A percentile compares a stretch with the other conserved stretches of the same genome.
Conservation (phyloP, 768 basidiomycete species). For the Termitomyces sp. region DNA sequence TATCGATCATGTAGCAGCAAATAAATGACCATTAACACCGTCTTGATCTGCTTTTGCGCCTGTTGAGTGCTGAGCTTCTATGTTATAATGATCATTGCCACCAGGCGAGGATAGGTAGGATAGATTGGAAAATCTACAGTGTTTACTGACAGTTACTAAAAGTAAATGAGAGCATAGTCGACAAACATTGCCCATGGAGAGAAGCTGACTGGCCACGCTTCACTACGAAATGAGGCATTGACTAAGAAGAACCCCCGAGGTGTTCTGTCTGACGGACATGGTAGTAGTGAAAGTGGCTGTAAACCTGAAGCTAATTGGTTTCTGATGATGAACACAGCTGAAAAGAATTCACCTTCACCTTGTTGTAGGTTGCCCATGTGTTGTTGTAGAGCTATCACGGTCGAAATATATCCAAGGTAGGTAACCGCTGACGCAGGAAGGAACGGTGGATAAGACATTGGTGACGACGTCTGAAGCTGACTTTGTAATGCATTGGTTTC, state of each 20-base stretch:
- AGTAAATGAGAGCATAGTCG: not conserved
- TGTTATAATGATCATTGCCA: no score
- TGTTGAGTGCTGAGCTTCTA: no score
- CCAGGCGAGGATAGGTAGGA: no score
- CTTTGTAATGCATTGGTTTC: slow-evolving; percentile 19
- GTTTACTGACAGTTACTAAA: no score
- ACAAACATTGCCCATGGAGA: not conserved
- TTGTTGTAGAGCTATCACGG: not conserved
- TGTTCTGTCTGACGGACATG: not conserved
- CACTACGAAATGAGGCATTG: not conserved
- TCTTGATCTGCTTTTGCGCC: no score
- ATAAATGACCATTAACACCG: no score
- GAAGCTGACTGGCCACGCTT: not conserved
- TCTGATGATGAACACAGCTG: not conserved
- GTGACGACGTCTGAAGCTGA: slow-evolving; percentile 32
- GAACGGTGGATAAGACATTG: no score
- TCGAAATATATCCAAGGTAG: slow-evolving; percentile 19
- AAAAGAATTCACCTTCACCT: not conserved
- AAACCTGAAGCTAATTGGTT: not conserved
- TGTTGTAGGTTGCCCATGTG: not conserved
- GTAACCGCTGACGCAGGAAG: no score
- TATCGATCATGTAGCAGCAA: no score
- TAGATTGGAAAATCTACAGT: no score
- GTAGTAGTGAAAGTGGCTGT: not conserved
- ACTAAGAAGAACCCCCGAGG: not conserved